Evolutionary conservation across 768 basidiomycete genomes (phyloP), one percentile per base, ranked within the genome.

Genomic region (Lactarius psammicola): DNA sequence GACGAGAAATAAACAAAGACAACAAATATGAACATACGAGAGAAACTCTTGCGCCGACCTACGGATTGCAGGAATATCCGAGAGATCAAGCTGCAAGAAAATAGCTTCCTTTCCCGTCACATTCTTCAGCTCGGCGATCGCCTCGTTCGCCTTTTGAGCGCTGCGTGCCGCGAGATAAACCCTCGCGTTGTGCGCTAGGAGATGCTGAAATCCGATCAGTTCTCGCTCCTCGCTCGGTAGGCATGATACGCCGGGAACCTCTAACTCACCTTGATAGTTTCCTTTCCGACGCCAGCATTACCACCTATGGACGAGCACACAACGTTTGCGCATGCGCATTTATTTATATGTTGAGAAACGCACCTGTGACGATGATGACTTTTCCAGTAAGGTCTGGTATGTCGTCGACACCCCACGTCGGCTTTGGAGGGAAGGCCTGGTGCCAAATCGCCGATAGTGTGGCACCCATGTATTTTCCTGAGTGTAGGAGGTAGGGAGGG

Each of bases 141-240:
- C 86, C 2, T 69, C 71, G 5, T 80, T 75, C 0, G 80, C 77
- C 66, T 82, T 87, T 36, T 75, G 73, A 58, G 73, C 66, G 59
- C 71, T 79, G n/a, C 86, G 80, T 4, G 77, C 75, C 0, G 83
- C 85, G 46, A 90, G 62, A 71, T 91, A 90, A 0, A 90, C 87
- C 61, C 82, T 87, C 10, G 87, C 88, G 70, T 87, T 84, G 68
- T 84, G 84, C 15, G 68, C 40, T n/a, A 89, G 76, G 10, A 88
- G 80, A 1, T 75, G 80, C 83, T 86, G 64, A 26, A 26, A 9
- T 28, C 63, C 34, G 23, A 23, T 4, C 0, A 18, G 40, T 18
- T n/a, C n/a, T n/a, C n/a, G n/a, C n/a, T n/a, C n/a, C n/a, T n/a
- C n/a, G n/a, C n/a, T n/a, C n/a, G n/a, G n/a, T n/a, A n/a, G n/a